Evolutionary conservation across 1,284 basidiomycete species (phyloP), one percentile per base, ranked within the genome.

Genomic region (Cutaneotrichosporon arboriforme): DNA sequence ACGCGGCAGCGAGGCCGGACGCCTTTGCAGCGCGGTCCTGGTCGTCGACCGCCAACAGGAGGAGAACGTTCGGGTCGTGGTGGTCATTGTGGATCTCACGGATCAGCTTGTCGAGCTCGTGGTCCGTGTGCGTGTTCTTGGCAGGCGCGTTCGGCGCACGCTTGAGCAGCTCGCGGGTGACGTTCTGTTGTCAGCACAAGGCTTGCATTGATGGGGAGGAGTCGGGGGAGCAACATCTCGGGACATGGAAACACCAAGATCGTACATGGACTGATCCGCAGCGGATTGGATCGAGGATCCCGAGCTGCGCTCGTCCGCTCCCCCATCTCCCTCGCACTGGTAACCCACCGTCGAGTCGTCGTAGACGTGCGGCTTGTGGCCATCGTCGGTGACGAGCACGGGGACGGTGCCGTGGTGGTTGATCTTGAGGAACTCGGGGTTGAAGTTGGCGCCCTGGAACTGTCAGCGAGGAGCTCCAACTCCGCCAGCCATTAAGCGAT

Each of bases 371-470:
- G 43, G 31, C 31, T 36, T 43, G 40, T 80, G 68, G 15, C 78
- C 79, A 38, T 75, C 75, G 8, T 61, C 72, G 17, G n/a, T 21
- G 42, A 76, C 72, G 35, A 85, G 74, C 0, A 79, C 79, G 23
- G 83, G 83, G 14, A 85, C 67, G 1, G 83, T 84, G 5, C 73
- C 83, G 35, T 76, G 67, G 4, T 79, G 77, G 67, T 83, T 84
- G 58, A 83, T 69, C 60, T 79, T 77, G 52, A 84, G 61, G 69
- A 81, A 84, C 8, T 77, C 72, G 10, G 84, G 83, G 35, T 75
- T 72, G 61, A 86, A 85, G 73, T 86, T 86, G 58, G 79, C 80
- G 35, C 83, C 83, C 54, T 82, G 72, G 14, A 10, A 5, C 9
- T 1, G 31, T 54, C 18, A 51, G 49, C 33, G 13, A 13, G 17